phyloP scores from a whole-genome alignment of 1,284 basidiomycete species.

The Boletus chippewaensis region DNA sequence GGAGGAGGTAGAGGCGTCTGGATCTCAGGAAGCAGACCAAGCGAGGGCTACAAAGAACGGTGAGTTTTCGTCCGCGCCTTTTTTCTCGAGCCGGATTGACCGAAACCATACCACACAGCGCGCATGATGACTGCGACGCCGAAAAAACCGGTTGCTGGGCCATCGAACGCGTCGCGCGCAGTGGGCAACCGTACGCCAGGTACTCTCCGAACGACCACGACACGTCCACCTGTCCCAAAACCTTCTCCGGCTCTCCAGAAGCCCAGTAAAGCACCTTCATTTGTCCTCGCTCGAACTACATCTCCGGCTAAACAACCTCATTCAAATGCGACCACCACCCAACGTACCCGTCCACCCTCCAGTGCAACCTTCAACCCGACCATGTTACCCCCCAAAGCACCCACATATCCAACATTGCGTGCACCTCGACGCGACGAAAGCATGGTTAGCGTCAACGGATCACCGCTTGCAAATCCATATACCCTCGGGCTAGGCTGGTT shows the following conservation, averaged over 20 bases:
- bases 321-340: constrained; percentile 1
- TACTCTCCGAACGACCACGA: constrained; percentile 28
- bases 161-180: constrained; percentile 41
- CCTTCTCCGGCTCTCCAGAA: constrained; percentile 55
- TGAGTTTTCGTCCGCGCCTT: constrained; percentile 25
- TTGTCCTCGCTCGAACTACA: constrained; percentile 25
- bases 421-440: constrained; percentile 62
- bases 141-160: constrained; percentile 44
- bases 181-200: constrained; percentile 39
- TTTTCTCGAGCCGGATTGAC: neutral
- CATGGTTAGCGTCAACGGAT: constrained; percentile 71
- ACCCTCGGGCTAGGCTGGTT: constrained; percentile 52
- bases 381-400: constrained; percentile 51
- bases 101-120: constrained; percentile 35
- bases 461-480: constrained; percentile 68
- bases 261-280: constrained; percentile 25
- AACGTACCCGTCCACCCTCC: constrained; percentile 49
- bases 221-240: constrained; percentile 34
- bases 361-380: constrained; percentile 63
- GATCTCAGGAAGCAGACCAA: constrained; percentile 35
- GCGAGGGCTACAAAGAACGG: constrained; percentile 54
- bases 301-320: constrained; percentile 43
- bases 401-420: constrained; percentile 49
- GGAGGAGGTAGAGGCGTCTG: constrained; percentile 44
- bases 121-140: constrained; percentile 46